Evolutionary conservation across 75 land plant species (phyloP).

Genomic region (Adiantum capillusveneris): DNA sequence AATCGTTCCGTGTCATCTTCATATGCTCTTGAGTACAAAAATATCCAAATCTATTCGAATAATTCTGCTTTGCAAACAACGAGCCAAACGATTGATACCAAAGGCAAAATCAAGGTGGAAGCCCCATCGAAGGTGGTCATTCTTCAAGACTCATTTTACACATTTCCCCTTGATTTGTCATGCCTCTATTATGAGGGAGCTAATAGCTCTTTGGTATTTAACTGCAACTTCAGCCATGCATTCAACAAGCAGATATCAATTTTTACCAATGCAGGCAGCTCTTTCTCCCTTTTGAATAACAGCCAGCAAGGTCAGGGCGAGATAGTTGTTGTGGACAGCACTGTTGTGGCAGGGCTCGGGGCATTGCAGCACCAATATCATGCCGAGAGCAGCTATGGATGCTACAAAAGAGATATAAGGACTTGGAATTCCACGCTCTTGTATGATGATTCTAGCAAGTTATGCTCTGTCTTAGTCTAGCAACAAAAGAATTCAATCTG

Average conservation of each 20-base stretch:
- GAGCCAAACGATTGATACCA: conserved; percentile 18
- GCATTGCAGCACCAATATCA: conserved; percentile 17
- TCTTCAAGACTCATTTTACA: background rate
- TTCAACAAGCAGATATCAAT: conserved; percentile 3
- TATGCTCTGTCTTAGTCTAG: no score
- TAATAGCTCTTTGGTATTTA: background rate
- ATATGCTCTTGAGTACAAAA: conserved; percentile 10
- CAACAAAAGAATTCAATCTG: no score
- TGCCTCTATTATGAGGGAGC: background rate
- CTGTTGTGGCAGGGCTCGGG: conserved; percentile 19
- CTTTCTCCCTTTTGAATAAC: conserved; percentile 3
- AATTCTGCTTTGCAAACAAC: conserved; percentile 3
- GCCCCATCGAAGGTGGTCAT: conserved; percentile 5
- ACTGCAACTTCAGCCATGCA: background rate
- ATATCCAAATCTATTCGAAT: conserved; percentile 8
- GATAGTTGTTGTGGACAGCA: conserved; percentile 4
- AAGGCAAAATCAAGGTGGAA: conserved; percentile 11
- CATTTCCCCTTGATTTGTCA: background rate
- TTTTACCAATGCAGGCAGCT: conserved; percentile 4
- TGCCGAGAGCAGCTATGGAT: conserved; percentile 20
- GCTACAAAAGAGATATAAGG: conserved; percentile 19
- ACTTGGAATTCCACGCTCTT: conserved; percentile 19
- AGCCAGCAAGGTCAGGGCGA: conserved; percentile 13
- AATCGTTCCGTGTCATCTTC: conserved; percentile 30
- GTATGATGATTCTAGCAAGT: no score